Base-by-base conservation (phyloP, 1,284 basidiomycete genomes). In the Austroboletus sp. region DNA sequence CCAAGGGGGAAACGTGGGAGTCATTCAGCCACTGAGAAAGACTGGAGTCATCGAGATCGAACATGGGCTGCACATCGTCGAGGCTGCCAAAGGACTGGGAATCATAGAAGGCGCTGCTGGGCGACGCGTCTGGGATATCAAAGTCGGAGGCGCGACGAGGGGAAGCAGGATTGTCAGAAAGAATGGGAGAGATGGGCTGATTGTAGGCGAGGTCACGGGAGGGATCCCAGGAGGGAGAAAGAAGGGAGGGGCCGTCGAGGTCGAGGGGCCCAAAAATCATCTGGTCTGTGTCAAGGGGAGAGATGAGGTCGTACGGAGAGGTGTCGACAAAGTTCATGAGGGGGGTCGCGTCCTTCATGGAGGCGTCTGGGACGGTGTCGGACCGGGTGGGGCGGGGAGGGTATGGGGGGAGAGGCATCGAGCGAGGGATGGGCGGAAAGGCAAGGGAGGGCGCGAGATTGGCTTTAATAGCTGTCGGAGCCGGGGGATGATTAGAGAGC, bases 231-330 rank as follows among this genome's bases (percentile, higher is more conserved):
- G 67, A 57, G 19, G 66, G 62, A 43, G 62, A 60, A 52, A 66
- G 61, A 44, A 65, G 56, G 50, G 80, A 41, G 25, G 47, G 53
- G n/a, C 57, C 78, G 57, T 86, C 82, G 61, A 85, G 70, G 54
- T 85, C 80, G 65, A 82, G 67, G 47, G 74, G 74, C 33, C 69
- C 69, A 35, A 82, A 81, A 63, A 85, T 74, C 70, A 83, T 72
- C 53, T 76, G 74, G 63, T 80, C 67, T 31, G 62, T 52, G 51
- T 65, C 78, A 6, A 32, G 0, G 23, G 66, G 61, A 51, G 76
- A 69, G 36, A 67, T 53, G 53, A 70, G 50, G 36, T 63, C 55
- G 52, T 61, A 62, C n/a, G 58, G 47, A 27, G 57, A 44, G 37
- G 50, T 44, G 51, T 70, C 72, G 58, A 76, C 68, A 54, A 74